These are phyloP conservation scores for Fusarium lateritium DNA, from an alignment of 2,329 filamentous ascomycete genomes.

Conservation along the genomic window DNA sequence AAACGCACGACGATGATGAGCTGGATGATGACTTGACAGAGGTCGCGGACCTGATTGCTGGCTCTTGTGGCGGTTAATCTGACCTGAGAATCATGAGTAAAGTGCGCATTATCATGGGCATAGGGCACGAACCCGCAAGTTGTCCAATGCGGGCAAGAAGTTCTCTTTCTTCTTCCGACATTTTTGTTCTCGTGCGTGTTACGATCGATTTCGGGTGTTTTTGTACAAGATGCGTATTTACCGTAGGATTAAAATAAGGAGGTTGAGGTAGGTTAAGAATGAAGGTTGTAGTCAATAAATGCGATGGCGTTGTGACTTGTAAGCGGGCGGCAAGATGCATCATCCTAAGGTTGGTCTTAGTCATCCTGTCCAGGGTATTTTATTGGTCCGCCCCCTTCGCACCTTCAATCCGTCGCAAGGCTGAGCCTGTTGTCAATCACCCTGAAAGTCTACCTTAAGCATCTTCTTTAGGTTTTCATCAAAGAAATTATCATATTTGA, in stretches of 20 bases:
- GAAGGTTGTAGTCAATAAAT: constrained; percentile 16
- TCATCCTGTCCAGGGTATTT: constrained; percentile 32
- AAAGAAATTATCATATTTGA: neutral
- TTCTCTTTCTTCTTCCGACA: constrained; percentile 67
- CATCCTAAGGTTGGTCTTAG: constrained; percentile 41
- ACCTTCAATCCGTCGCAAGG: constrained; percentile 39
- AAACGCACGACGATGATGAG: constrained; percentile 57
- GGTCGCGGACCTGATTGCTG: constrained; percentile 64
- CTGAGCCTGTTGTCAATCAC: constrained; percentile 35
- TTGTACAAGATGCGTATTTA: neutral
- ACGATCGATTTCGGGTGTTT: neutral
- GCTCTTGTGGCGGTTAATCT: constrained; percentile 85
- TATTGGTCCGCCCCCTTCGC: constrained; percentile 35
- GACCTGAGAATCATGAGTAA: constrained; percentile 65
- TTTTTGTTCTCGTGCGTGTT: constrained; percentile 36
- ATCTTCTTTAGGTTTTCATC: neutral
- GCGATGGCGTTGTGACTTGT: neutral
- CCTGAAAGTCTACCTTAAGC: constrained; percentile 1
- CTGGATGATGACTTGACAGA: constrained; percentile 46
- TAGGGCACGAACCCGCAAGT: constrained; percentile 61
- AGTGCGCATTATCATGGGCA: constrained; percentile 22
- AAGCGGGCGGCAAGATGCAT: constrained; percentile 36
- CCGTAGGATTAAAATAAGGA: constrained; percentile 12
- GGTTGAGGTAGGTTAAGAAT: constrained; percentile 1
- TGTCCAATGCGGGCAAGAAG: constrained; percentile 68